These are phyloP conservation scores for Solanum hybrid DNA, from an alignment of 305 asterid species.

Conservation along the genomic window DNA sequence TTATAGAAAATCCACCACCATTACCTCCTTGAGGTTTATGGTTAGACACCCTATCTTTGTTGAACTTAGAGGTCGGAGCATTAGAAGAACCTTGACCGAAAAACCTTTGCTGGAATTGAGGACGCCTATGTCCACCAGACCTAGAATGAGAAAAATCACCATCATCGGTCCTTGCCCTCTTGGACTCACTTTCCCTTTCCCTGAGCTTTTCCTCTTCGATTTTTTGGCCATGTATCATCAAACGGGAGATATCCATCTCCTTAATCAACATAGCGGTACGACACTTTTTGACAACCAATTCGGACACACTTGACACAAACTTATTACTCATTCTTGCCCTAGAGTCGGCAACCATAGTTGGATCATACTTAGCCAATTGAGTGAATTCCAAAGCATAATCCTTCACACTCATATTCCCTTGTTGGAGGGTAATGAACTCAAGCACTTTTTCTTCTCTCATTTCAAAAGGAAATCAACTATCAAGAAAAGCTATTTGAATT, in stretches of 20 bases:
- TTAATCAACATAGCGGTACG: background rate
- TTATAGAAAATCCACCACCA: background rate
- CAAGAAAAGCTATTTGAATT: background rate
- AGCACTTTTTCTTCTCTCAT: background rate
- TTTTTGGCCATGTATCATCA: background rate
- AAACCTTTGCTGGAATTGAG: background rate
- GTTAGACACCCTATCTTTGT: background rate
- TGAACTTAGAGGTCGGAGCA: background rate
- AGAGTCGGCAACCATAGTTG: background rate
- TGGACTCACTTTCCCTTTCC: background rate
- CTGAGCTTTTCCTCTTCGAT: background rate
- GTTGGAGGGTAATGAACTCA: background rate
- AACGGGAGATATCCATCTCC: background rate
- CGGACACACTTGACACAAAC: background rate
- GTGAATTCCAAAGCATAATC: background rate
- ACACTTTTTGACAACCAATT: background rate
- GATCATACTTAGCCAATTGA: background rate
- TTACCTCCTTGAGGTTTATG: background rate
- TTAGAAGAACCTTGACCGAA: background rate
- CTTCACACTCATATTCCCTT: background rate
- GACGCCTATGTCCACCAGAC: background rate
- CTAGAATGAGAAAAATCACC: too few relatives aligned
- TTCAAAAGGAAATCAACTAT: background rate
- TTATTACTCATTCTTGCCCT: background rate
- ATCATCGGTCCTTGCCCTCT: background rate